Percentiles rank a stretch among this genome's conserved stretches.
Conservation (phyloP, 2,329 filamentous ascomycete genomes). For the Penicillium sp. region DNA sequence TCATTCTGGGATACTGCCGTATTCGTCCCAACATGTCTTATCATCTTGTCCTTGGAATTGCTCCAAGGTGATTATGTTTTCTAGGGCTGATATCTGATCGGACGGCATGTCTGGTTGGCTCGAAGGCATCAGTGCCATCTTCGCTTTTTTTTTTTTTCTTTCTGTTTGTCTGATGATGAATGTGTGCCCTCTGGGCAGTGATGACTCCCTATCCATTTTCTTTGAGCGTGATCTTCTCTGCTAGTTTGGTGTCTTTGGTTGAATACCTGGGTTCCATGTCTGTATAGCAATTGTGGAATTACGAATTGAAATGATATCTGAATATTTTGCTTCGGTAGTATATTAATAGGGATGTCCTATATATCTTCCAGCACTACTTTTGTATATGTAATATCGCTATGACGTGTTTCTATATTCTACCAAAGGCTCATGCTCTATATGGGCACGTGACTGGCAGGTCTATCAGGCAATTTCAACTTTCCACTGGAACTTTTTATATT, state of each 20-base stretch:
- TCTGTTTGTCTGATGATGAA: slow-evolving; percentile 3
- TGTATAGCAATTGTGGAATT: slow-evolving; percentile 8
- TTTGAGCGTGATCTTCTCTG: slow-evolving; percentile 15
- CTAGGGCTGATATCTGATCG: background rate
- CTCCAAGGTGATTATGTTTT: background rate
- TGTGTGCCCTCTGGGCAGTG: slow-evolving; percentile 6
- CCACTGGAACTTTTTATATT: no score
- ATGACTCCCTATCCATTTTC: slow-evolving; percentile 4
- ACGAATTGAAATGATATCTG: slow-evolving; percentile 2
- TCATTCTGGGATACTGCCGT: background rate
- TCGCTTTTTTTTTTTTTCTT: background rate
- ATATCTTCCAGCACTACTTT: no score
- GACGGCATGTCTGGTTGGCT: background rate
- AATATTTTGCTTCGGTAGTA: background rate
- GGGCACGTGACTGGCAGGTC: no score
- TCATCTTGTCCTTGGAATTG: background rate
- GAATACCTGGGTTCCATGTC: slow-evolving; percentile 15
- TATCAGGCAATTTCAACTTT: no score
- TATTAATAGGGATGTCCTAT: no score
- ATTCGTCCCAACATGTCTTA: background rate
- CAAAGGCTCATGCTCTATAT: no score
- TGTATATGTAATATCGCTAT: no score
- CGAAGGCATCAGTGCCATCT: background rate
- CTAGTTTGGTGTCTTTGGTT: slow-evolving; percentile 16
- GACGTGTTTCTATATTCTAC: no score